Base-by-base conservation (phyloP, 768 basidiomycete species). In the Mycena haematopus region DNA sequence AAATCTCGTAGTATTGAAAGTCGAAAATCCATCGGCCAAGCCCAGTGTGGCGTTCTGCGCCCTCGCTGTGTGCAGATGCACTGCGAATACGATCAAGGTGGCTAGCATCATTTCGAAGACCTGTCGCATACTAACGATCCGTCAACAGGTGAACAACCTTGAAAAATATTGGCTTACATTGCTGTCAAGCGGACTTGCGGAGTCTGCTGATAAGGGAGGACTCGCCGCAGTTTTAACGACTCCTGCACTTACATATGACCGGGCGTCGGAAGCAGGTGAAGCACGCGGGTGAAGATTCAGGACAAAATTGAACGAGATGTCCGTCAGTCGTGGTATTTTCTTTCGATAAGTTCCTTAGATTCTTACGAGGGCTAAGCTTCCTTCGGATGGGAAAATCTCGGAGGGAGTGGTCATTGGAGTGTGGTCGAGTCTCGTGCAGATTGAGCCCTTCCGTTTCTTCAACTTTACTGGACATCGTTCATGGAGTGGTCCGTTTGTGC, bases 1-100 rank as follows among this genome's bases (percentile, higher is more conserved):
- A 71, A 86, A 83, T 7, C 69, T 68, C 1, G 83, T 74, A 6
- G 82, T 80, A 36, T 76, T 78, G 71, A 84, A 80, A 17, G 78
- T 74, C 35, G 79, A 57, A 53, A 84, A 82, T 6, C 84, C 84
- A 75, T 84, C 74, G 17, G 69, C 68, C 31, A 85, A 66, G 17
- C 83, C 82, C 2, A 84, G 76, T 1, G 79, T 79, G 11, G 69
- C 72, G n/a, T 63, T 66, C 51, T 77, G 75, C n/a, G 70, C 76
- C 14, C 64, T 50, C 11, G 63, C 69, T 11, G 52, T 36, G 31
- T 58, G 54, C 22, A 58, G 33, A 51, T 59, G 49, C 42, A 59
- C 46, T 3, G 19, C 56, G 45, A 63, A 38, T 11, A 62, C 19
- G n/a, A 65, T 24, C 0, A 64, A 56, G 0, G 63, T 35, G 2